phyloP scores from a whole-genome alignment of 352 stramenopile genomes.

The Phytopythium litorale region DNA sequence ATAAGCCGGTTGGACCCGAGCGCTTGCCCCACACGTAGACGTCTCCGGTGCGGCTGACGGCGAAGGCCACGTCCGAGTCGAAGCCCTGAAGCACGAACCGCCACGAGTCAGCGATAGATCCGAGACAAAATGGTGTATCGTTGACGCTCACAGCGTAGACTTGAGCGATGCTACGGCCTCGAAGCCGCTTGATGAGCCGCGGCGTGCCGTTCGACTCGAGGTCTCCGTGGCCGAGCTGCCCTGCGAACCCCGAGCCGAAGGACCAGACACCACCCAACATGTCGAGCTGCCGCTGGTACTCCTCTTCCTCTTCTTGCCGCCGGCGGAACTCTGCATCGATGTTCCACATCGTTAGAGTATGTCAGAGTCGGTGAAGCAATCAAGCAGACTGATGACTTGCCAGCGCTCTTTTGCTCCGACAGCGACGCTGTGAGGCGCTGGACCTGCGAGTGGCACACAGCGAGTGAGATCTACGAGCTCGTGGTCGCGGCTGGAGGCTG shows the following conservation, averaged over 20 bases:
- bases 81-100: conserved; percentile 43
- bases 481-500: background rate
- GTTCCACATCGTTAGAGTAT: background rate
- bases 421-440: conserved; percentile 54
- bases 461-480: background rate
- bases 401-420: conserved; percentile 50
- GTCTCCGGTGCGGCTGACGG: conserved; percentile 58
- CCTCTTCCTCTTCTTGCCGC: conserved; percentile 54
- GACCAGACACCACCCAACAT: conserved; percentile 83
- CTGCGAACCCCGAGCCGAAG: conserved; percentile 67
- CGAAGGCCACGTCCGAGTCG: conserved; percentile 78
- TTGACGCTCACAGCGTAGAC: conserved; percentile 59
- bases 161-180: conserved; percentile 59
- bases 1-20: conserved; percentile 50
- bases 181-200: conserved; percentile 64
- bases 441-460: conserved; percentile 14
- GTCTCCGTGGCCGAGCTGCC: conserved; percentile 72
- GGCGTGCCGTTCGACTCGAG: conserved; percentile 51
- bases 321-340: conserved; percentile 40
- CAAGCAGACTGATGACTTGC: conserved; percentile 15
- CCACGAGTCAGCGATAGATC: background rate
- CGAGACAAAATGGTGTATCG: background rate
- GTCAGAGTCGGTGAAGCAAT: background rate
- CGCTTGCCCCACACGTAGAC: conserved; percentile 82
- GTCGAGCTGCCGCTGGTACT: conserved; percentile 69